Conservation (phyloP, 1,284 basidiomycete genomes). For the Irpex rosettiformis region DNA sequence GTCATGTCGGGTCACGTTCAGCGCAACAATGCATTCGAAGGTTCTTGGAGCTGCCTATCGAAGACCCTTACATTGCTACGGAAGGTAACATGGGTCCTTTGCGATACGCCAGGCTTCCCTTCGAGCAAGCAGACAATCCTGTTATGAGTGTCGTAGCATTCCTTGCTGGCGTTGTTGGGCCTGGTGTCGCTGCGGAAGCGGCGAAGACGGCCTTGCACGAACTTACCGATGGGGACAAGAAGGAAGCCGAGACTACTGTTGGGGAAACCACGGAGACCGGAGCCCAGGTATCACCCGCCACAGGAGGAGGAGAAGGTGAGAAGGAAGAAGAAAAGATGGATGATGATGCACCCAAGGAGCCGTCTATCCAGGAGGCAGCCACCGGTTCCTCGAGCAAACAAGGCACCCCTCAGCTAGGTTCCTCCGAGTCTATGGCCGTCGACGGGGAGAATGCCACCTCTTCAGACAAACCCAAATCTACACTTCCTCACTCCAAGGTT, state of each 20-base stretch:
- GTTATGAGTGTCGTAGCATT: constrained; percentile 99
- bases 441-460: constrained; percentile 28
- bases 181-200: constrained; percentile 89
- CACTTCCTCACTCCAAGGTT: constrained; percentile 71
- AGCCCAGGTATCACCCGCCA: neutral
- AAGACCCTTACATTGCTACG: constrained; percentile 82
- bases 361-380: constrained; percentile 23
- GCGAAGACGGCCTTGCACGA: constrained; percentile 88
- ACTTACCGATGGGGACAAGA: constrained; percentile 58
- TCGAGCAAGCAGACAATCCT: constrained; percentile 94
- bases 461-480: constrained; percentile 28
- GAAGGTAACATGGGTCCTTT: constrained; percentile 80
- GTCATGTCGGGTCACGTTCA: constrained; percentile 88
- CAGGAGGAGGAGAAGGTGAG: constrained; percentile 9
- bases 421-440: constrained; percentile 33
- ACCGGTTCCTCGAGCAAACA: constrained; percentile 19
- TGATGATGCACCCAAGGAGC: constrained; percentile 30
- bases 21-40: constrained; percentile 95
- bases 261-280: constrained; percentile 20
- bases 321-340: constrained; percentile 25
- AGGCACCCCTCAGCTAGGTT: constrained; percentile 17
- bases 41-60: constrained; percentile 96
- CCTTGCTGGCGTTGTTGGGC: constrained; percentile 89
- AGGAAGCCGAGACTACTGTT: constrained; percentile 28
- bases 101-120: constrained; percentile 80